phyloP scores from a whole-genome alignment of 306 rosid genomes.

The Prunus kanzakura region DNA sequence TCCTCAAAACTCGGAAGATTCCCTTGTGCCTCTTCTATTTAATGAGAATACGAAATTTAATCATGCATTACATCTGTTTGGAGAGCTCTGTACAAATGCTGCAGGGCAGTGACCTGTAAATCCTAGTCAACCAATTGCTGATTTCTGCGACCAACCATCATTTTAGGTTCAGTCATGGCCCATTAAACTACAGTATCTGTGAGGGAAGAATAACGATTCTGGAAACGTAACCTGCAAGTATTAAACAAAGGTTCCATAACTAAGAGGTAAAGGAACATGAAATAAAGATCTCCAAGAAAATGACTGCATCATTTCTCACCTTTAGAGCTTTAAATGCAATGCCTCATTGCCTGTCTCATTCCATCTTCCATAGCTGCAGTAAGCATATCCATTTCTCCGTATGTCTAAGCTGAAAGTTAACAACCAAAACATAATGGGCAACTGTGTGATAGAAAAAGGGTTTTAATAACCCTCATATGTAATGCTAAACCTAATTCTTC shows the following conservation, averaged over 20 bases:
- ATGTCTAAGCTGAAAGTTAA: background rate
- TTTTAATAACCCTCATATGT: background rate
- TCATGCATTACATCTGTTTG: background rate
- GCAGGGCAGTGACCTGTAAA: background rate
- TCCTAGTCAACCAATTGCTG: background rate
- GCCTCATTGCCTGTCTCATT: background rate
- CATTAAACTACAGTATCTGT: background rate
- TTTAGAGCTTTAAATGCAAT: background rate
- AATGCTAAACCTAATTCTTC: background rate
- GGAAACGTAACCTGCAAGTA: background rate
- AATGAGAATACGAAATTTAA: no score
- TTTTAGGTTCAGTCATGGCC: background rate
- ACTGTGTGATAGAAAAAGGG: background rate
- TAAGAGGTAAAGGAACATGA: background rate
- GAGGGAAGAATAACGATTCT: background rate
- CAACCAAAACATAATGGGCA: background rate
- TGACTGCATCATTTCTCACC: background rate
- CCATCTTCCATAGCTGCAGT: background rate
- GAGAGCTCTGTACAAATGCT: background rate
- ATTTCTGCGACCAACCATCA: background rate
- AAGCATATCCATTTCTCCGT: background rate
- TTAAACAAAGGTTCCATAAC: background rate
- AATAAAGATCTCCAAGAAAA: background rate
- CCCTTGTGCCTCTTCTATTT: no score
- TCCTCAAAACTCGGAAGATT: no score